Percentiles rank a stretch among this genome's conserved stretches.
Evolutionary conservation across 2,329 filamentous ascomycete species (phyloP).

Genomic region (Sclerotiophoma versabilis): DNA sequence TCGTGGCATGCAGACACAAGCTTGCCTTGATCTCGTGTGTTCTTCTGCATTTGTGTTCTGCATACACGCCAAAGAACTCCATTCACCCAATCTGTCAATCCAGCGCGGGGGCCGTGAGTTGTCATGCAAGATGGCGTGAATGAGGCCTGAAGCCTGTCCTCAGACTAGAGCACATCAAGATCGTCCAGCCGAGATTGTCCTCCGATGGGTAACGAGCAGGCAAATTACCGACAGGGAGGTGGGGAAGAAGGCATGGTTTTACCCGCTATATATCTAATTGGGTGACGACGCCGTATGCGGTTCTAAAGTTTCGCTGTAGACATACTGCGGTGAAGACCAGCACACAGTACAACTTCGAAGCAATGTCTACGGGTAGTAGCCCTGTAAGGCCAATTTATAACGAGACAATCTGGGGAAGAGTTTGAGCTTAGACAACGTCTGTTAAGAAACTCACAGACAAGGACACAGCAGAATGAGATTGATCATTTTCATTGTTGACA

Average conservation of each 20-base stretch:
- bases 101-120: neutral
- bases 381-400: neutral
- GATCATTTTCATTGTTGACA: slow-evolving; percentile 17
- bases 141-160: neutral
- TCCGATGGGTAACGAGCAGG: neutral
- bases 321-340: too few relatives aligned
- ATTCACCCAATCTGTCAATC: neutral
- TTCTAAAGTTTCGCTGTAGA: too few relatives aligned
- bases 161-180: neutral
- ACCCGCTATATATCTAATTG: too few relatives aligned
- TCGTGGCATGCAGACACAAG: neutral
- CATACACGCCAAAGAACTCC: neutral
- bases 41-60: neutral
- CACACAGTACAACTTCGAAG: too few relatives aligned
- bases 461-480: neutral
- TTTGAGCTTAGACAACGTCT: neutral
- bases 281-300: too few relatives aligned
- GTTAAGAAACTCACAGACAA: slow-evolving; percentile 6
- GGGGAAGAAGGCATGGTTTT: too few relatives aligned
- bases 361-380: too few relatives aligned
- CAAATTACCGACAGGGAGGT: neutral
- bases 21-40: too few relatives aligned
- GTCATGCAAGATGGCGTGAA: neutral
- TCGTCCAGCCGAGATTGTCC: neutral
- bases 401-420: neutral